phyloP scores from a whole-genome alignment of 768 basidiomycete species.

The Mycena chlorophos region DNA sequence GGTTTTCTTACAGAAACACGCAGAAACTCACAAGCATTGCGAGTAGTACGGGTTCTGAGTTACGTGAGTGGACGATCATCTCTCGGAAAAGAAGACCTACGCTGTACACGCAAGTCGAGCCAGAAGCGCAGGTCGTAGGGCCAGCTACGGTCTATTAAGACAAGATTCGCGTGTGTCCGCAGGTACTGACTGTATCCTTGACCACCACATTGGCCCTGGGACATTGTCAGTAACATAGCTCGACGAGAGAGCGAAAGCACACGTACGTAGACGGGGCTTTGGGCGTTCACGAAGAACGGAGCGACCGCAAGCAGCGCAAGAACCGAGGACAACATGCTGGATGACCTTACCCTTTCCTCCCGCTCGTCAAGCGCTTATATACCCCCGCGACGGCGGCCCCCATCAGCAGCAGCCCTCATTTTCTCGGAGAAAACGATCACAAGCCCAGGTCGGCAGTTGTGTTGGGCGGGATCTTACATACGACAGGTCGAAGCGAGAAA shows the following conservation, averaged over 20 bases:
- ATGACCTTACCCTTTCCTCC: neutral
- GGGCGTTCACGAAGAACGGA: constrained; percentile 46
- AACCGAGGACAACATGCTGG: constrained; percentile 48
- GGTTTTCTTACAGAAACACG: neutral
- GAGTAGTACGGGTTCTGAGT: constrained; percentile 38
- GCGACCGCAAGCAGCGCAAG: constrained; percentile 43
- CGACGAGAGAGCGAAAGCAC: no score
- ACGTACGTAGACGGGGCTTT: constrained; percentile 35
- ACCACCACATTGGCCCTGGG: constrained; percentile 53
- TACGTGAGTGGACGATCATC: neutral
- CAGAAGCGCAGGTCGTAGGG: constrained; percentile 36
- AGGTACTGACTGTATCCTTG: neutral
- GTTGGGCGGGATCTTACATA: neutral
- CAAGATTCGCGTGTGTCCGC: neutral
- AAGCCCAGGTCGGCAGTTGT: neutral
- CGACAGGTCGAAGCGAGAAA: neutral
- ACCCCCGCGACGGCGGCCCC: neutral
- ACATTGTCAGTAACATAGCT: neutral
- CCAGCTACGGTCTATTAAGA: neutral
- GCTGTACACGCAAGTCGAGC: constrained; percentile 32
- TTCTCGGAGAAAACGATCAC: constrained; percentile 3
- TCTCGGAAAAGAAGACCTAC: neutral
- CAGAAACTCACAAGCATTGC: constrained; percentile 40
- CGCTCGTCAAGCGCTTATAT: neutral
- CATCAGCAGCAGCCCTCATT: no score